Percentiles rank a stretch among this genome's conserved stretches.
These are phyloP conservation scores for Balakata baccata DNA, from an alignment of 345 rosid genomes.

Conservation along the genomic window DNA sequence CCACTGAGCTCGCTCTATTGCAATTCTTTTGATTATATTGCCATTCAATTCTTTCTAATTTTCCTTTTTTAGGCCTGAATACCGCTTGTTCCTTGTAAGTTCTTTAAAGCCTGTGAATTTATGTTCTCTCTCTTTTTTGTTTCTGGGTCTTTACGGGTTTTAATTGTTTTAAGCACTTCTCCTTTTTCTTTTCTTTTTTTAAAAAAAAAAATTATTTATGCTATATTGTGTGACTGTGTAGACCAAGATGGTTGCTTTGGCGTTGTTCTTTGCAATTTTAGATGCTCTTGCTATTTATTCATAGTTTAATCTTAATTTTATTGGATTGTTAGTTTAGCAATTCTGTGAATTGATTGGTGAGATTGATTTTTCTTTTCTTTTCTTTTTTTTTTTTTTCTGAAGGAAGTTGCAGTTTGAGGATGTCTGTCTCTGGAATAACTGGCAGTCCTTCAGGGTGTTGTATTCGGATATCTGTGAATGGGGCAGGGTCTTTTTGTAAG, in stretches of 20 bases:
- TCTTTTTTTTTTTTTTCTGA: background rate
- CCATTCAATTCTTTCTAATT: background rate
- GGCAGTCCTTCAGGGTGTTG: conserved; percentile 53
- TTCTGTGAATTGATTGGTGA: background rate
- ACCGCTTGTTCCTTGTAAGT: background rate
- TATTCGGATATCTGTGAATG: conserved; percentile 34
- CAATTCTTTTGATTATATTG: background rate
- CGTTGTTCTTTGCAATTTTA: background rate
- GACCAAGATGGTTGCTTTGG: background rate
- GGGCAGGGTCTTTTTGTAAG: conserved; percentile 25
- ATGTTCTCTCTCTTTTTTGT: background rate
- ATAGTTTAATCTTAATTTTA: background rate
- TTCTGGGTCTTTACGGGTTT: background rate
- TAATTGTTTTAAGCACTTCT: no score
- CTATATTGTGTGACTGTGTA: background rate
- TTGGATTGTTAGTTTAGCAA: no score
- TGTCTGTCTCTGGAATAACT: conserved; percentile 61
- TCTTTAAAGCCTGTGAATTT: background rate
- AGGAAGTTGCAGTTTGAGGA: conserved; percentile 24
- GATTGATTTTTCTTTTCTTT: background rate
- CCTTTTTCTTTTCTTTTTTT: no score
- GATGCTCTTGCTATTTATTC: background rate
- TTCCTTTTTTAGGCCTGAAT: background rate
- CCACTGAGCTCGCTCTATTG: background rate
- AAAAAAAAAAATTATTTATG: background rate